Percentiles rank a stretch among this genome's conserved stretches.
Conservation (phyloP, 192 early-diverging fungal genomes). For the Rhizoclosmatium sp. region DNA sequence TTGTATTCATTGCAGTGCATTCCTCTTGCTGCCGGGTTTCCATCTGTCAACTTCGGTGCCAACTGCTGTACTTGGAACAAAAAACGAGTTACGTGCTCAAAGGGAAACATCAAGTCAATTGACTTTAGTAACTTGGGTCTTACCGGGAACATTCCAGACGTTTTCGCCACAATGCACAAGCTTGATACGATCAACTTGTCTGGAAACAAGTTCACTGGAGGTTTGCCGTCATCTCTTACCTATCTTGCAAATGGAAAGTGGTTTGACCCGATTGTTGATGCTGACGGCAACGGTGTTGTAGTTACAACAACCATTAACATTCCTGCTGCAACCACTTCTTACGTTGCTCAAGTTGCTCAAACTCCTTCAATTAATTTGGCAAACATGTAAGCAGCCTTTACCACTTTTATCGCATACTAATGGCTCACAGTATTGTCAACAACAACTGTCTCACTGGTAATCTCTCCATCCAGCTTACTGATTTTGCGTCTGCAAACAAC, state of each 20-base stretch:
- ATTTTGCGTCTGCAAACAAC: no score
- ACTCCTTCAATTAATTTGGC: no score
- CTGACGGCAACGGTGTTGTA: background rate
- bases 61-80: background rate
- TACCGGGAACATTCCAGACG: background rate
- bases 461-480: no score
- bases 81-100: background rate
- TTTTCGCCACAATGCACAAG: conserved; percentile 1
- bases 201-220: background rate
- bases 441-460: no score
- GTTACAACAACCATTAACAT: background rate
- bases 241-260: background rate
- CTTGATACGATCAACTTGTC: background rate
- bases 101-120: background rate
- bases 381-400: no score
- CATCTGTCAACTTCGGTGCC: background rate
- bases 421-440: no score
- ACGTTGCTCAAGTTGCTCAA: no score
- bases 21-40: background rate
- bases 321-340: background rate
- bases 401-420: no score
- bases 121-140: background rate
- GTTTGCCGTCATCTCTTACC: background rate
- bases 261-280: background rate
- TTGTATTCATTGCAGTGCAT: background rate